A percentile compares a stretch with the other conserved stretches of the same genome.
These are phyloP conservation scores for Diplodia intermedia DNA, from an alignment of 2,329 filamentous ascomycete genomes.

Conservation along the genomic window DNA sequence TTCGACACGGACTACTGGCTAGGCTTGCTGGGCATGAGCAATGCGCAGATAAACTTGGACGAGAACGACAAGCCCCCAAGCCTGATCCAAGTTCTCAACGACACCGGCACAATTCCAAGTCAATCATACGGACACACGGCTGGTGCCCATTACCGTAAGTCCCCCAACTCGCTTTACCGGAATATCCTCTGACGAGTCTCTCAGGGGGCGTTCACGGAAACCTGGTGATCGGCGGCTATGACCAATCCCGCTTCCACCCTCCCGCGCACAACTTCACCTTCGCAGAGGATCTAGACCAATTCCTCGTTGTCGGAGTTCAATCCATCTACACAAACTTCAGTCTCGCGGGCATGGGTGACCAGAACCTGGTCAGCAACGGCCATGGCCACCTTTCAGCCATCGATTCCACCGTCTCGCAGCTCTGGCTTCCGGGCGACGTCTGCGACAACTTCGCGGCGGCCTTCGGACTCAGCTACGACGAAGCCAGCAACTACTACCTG, in stretches of 20 bases:
- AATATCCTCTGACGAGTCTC: neutral
- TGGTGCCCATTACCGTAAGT: slow-evolving; percentile 44
- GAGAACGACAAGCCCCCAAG: slow-evolving; percentile 40
- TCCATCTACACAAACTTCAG: neutral
- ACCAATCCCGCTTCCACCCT: slow-evolving; percentile 47
- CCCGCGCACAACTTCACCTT: slow-evolving; percentile 38
- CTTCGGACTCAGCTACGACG: slow-evolving; percentile 51
- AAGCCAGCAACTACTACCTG: slow-evolving; percentile 46
- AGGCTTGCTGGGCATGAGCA: slow-evolving; percentile 13
- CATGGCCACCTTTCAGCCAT: neutral
- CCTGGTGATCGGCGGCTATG: slow-evolving; percentile 53
- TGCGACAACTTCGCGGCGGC: slow-evolving; percentile 50
- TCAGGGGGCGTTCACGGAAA: slow-evolving; percentile 40
- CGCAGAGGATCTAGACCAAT: neutral
- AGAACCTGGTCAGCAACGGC: neutral
- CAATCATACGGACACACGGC: slow-evolving; percentile 47
- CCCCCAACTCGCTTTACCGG: fast-evolving
- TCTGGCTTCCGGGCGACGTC: slow-evolving; percentile 42
- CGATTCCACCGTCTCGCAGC: neutral
- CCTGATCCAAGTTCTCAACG: slow-evolving; percentile 42
- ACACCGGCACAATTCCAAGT: slow-evolving; percentile 44
- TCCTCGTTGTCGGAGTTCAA: neutral
- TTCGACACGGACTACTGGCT: slow-evolving; percentile 43
- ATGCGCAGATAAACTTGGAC: slow-evolving; percentile 39
- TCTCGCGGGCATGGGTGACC: neutral